These are phyloP conservation scores for Pythium phragmiticola DNA, from an alignment of 352 stramenopile genomes.

Conservation along the genomic window DNA sequence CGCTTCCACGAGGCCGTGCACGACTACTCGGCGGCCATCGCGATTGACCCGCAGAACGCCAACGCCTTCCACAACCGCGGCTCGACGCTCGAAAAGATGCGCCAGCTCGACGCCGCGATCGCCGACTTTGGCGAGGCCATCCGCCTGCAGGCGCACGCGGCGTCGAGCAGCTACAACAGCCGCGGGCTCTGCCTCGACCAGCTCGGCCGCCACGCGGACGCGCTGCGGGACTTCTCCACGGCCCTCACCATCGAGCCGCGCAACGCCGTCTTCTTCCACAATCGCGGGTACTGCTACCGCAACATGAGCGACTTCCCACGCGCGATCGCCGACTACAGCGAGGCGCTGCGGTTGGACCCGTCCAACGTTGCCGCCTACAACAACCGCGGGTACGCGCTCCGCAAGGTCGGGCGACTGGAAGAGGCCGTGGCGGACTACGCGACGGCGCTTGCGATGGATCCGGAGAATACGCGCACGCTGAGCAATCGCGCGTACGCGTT, in stretches of 20 bases:
- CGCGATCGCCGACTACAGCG: constrained; percentile 66
- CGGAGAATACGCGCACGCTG: constrained; percentile 73
- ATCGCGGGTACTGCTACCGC: constrained; percentile 82
- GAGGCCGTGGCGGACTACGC: constrained; percentile 77
- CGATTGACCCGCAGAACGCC: constrained; percentile 65
- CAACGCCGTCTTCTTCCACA: constrained; percentile 84
- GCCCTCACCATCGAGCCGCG: constrained; percentile 62
- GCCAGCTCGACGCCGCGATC: constrained; percentile 52
- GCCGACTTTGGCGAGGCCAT: constrained; percentile 71
- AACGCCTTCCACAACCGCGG: constrained; percentile 86
- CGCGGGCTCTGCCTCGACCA: constrained; percentile 77
- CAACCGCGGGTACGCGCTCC: constrained; percentile 82
- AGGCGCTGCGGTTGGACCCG: constrained; percentile 60
- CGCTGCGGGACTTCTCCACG: constrained; percentile 70
- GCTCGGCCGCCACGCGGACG: constrained; percentile 54
- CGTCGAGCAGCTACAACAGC: constrained; percentile 78
- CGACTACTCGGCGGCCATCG: constrained; percentile 77
- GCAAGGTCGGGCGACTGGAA: constrained; percentile 69
- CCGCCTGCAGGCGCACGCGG: constrained; percentile 46
- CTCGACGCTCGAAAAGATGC: constrained; percentile 81
- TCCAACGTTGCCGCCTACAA: constrained; percentile 78
- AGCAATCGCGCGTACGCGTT: constrained; percentile 86
- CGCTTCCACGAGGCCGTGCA: constrained; percentile 57
- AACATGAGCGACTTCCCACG: constrained; percentile 76
- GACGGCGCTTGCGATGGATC: constrained; percentile 64